phyloP scores from a whole-genome alignment of 768 basidiomycete species.

The Agrocybe praecox region DNA sequence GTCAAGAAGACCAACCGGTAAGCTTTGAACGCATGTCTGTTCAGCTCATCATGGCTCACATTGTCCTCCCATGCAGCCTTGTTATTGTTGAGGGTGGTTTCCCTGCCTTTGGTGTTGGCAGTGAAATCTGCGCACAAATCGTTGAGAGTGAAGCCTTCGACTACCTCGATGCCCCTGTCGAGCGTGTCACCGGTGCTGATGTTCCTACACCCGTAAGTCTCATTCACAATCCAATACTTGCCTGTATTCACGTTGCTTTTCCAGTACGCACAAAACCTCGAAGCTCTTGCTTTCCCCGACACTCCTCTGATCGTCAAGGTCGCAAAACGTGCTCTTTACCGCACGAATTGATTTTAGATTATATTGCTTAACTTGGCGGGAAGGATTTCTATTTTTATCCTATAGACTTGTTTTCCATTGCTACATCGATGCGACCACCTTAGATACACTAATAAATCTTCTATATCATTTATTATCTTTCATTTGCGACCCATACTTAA shows the following conservation, averaged over 20 bases:
- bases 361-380: constrained; percentile 4
- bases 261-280: constrained; percentile 90
- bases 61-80: constrained; percentile 49
- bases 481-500: background rate
- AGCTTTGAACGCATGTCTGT: constrained; percentile 19
- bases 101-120: constrained; percentile 98
- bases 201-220: constrained; percentile 82
- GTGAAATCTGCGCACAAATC: constrained; percentile 97
- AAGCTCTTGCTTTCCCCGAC: constrained; percentile 93
- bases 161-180: constrained; percentile 97
- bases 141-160: constrained; percentile 98
- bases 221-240: background rate
- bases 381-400: constrained; percentile 16
- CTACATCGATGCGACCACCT: constrained; percentile 24
- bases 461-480: constrained; percentile 11
- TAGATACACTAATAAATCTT: constrained; percentile 34
- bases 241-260: background rate
- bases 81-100: constrained; percentile 98
- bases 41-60: background rate
- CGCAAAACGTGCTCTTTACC: constrained; percentile 90
- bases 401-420: constrained; percentile 24
- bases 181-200: constrained; percentile 96
- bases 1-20: constrained; percentile 99
- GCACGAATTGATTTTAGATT: constrained; percentile 65
- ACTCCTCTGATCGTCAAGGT: constrained; percentile 91